phyloP scores from a whole-genome alignment of 768 basidiomycete genomes.

The Sporobolomyces pararoseus region DNA sequence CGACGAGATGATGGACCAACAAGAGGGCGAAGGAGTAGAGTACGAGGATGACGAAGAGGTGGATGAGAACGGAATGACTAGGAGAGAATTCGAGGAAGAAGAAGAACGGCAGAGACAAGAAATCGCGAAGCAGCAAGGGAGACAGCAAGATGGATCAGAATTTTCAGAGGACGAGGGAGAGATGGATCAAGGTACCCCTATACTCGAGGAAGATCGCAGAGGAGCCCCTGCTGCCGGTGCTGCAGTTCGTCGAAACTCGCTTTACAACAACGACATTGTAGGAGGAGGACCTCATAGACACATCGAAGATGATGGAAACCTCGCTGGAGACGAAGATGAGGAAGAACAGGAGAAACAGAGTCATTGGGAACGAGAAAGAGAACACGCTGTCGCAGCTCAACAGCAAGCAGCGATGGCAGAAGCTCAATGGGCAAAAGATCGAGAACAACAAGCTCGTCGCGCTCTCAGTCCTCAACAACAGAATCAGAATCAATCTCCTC shows the following conservation, averaged over 20 bases:
- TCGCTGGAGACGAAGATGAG: slow-evolving; percentile 27
- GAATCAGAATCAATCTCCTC: background rate
- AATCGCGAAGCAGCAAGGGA: background rate
- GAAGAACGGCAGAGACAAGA: background rate
- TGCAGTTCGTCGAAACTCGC: slow-evolving; percentile 13
- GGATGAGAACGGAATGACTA: background rate
- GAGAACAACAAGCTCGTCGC: slow-evolving; percentile 34
- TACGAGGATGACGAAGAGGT: slow-evolving; percentile 8
- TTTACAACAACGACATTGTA: background rate
- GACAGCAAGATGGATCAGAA: slow-evolving; percentile 25
- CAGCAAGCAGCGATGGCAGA: slow-evolving; percentile 30
- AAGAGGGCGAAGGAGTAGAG: slow-evolving; percentile 17
- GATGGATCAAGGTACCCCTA: slow-evolving; percentile 17
- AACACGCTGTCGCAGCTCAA: slow-evolving; percentile 37
- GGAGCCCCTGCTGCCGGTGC: slow-evolving; percentile 10
- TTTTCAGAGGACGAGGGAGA: slow-evolving; percentile 39
- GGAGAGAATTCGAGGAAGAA: slow-evolving; percentile 7
- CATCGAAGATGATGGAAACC: slow-evolving; percentile 19
- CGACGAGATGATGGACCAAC: slow-evolving; percentile 35
- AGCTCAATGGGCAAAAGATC: slow-evolving; percentile 19
- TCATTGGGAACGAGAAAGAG: slow-evolving; percentile 37
- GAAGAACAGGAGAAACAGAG: slow-evolving; percentile 17
- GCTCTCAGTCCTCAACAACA: slow-evolving; percentile 3
- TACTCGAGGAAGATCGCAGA: slow-evolving; percentile 18
- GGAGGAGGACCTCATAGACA: slow-evolving; percentile 6